Evolutionary conservation across 1,284 basidiomycete genomes (phyloP).

Genomic region (Wolfiporia cocos): DNA sequence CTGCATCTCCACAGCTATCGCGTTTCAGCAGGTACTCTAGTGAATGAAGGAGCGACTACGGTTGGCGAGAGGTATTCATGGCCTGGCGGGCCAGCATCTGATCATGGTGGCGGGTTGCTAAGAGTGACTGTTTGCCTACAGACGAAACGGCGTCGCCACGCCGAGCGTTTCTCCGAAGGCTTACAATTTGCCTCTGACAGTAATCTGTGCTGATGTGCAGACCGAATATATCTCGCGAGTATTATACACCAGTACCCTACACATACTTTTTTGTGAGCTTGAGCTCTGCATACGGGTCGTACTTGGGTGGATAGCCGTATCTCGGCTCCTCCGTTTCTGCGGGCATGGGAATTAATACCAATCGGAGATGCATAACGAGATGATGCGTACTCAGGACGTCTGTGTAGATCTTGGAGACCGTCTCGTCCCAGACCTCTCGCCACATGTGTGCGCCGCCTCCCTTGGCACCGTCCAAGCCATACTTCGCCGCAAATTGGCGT

Average conservation of each 20-base stretch:
- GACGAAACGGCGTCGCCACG: too few species aligned
- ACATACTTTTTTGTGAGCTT: conserved; percentile 49
- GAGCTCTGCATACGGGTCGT: conserved; percentile 47
- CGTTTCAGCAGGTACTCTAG: too few species aligned
- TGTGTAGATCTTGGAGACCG: conserved; percentile 61
- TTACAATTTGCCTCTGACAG: too few species aligned
- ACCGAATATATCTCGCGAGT: background rate
- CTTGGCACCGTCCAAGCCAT: conserved; percentile 44
- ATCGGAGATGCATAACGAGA: background rate
- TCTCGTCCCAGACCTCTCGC: conserved; percentile 71
- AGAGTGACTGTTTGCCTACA: too few species aligned
- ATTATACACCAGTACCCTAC: conserved; percentile 13
- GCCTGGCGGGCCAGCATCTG: too few species aligned
- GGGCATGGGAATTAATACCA: conserved; percentile 7
- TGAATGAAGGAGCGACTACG: too few species aligned
- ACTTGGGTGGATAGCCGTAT: conserved; percentile 50
- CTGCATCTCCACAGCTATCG: too few species aligned
- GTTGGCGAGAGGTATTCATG: too few species aligned
- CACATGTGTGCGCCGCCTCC: conserved; percentile 83
- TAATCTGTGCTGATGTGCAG: too few species aligned
- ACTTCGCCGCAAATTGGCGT: conserved; percentile 50
- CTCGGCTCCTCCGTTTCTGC: conserved; percentile 58
- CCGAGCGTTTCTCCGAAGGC: too few species aligned
- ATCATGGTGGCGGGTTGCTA: too few species aligned
- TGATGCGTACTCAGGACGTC: conserved; percentile 51